These are phyloP conservation scores for Colletotrichum camelliae DNA, from an alignment of 2,329 filamentous ascomycete species.

Conservation along the genomic window DNA sequence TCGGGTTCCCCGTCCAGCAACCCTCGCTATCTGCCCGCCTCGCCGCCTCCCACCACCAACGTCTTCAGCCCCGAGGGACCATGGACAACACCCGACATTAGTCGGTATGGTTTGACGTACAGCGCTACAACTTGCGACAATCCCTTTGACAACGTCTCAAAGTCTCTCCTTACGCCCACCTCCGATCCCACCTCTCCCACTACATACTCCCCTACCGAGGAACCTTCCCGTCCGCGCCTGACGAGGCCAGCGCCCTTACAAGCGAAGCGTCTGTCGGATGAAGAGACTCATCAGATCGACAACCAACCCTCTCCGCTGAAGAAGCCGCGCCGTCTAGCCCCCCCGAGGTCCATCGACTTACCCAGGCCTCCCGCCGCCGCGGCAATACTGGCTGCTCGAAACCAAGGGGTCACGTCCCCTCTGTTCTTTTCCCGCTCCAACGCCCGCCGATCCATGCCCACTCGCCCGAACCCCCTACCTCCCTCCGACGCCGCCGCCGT, in stretches of 20 bases:
- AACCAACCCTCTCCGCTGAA: conserved; percentile 41
- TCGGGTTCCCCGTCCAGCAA: conserved; percentile 21
- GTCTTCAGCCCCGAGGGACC: not conserved
- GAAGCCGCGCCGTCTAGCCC: conserved; percentile 52
- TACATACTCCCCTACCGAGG: not conserved
- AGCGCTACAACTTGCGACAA: conserved; percentile 25
- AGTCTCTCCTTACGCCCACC: conserved; percentile 5
- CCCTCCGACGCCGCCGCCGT: conserved; percentile 47
- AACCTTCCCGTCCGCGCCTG: not conserved
- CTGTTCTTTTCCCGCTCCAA: conserved; percentile 57
- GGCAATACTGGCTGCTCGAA: conserved; percentile 26
- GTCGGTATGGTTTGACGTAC: conserved; percentile 35
- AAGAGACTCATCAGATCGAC: conserved; percentile 13
- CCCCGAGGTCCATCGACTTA: conserved; percentile 51
- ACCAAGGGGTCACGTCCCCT: conserved; percentile 51
- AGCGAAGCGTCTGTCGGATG: conserved; percentile 33
- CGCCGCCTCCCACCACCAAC: conserved; percentile 1
- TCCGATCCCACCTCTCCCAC: conserved; percentile 10
- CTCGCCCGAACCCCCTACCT: conserved; percentile 41
- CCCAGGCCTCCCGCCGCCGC: conserved; percentile 25
- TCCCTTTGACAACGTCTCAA: conserved; percentile 14
- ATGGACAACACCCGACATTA: conserved; percentile 25
- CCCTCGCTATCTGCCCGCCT: conserved; percentile 11
- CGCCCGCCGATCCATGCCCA: conserved; percentile 36
- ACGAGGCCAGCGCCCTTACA: conserved; percentile 17